Base-by-base conservation (phyloP, 169 alveolate species). In the Toxoplasma gondii region DNA sequence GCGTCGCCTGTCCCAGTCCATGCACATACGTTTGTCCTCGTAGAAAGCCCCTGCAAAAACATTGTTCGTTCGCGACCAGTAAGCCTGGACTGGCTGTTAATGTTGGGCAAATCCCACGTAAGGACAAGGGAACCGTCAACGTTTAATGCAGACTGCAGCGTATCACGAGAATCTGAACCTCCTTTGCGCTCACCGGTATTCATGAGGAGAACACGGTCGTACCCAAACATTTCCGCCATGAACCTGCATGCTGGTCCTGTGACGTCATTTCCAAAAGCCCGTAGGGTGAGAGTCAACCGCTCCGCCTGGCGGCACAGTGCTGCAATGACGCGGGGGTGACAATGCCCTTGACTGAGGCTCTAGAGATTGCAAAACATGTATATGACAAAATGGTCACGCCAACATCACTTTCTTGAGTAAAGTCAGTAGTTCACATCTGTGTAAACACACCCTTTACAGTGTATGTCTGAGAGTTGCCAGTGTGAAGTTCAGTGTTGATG, bases 301-400 rank as follows among this genome's bases (percentile, higher is more conserved):
- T 96, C 93, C 12, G 99, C 98, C 95, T 98, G 98, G 43, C 96
- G 97, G 0, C 96, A 93, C 88, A 98, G 91, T 31, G 99, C 98
- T 88, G 96, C 96, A 27, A 97, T 92, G 34, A 98, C 98, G 88
- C 97, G 97, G 17, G 99, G 99, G 94, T 98, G 99, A 92, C 99
- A 98, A 93, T 98, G 99, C 0, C 99, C 99, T 96, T 98, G 96
- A 70, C 93, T 83, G 29, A 96, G 95, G 36, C 97, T 96, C 88
- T 96, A 87, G 81, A 94, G 49, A 29, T 98, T 98, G 29, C 98
- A 96, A 45, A 97, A 94, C 94, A 98, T 98, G 93, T 97, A 99
- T 74, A 49, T 0, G 58, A 49, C 58, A 49, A 49, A 95, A 94
- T 93, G 97, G 98, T 36, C 82, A 83, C 22, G 24, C 39, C 39